Evolutionary conservation across 2,329 filamentous ascomycete species (phyloP), one percentile per base, ranked within the genome.

Genomic region (Fusarium pseudocircinatum): DNA sequence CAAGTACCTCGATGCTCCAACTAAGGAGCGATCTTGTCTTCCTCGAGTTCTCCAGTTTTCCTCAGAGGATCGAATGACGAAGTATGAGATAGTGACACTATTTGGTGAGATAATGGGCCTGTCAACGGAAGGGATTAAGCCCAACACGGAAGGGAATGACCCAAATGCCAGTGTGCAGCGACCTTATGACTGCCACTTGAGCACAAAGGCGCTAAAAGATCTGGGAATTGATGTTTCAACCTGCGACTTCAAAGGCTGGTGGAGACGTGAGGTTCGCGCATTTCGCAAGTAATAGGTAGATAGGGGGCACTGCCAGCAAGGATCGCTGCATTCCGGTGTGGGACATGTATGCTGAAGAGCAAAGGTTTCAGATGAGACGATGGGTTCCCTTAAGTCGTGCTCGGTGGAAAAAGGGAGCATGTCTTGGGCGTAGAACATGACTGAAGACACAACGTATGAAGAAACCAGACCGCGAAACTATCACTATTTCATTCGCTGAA

Each of bases 161-260:
- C 90, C 91, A 11, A 91, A 89, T 69, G 89, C 92, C 49, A 86
- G 87, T 28, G 93, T 95, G 1, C 90, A 95, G 83, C 87, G 95
- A 72, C 95, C 95, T 18, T 97, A 94, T 79, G 94, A 97, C 82
- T 96, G 93, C 76, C 94, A 97, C 82, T 85, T 98, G 50, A 95
- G 93, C 77, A 97, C 93, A 14, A 89, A 88, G 81, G 89, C 86
- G 43, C 83, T 97, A 72, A 89, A 89, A 80, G 90, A 94, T 20
- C 79, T 97, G 69, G 94, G 90, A 1, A 93, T 97, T 71, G 88
- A 93, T 78, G 89, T 96, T 63, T 85, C 88, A 50, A 94, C 94
- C 0, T 88, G 91, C 78, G 89, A 95, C 76, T 97, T 97, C 80
- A 85, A 85, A 50, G 91, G 86, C 22, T 97, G 95, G 95, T 97